Evolutionary conservation across 352 stramenopile species (phyloP), one percentile per base, ranked within the genome.

Genomic region (Plasmopara viticola): DNA sequence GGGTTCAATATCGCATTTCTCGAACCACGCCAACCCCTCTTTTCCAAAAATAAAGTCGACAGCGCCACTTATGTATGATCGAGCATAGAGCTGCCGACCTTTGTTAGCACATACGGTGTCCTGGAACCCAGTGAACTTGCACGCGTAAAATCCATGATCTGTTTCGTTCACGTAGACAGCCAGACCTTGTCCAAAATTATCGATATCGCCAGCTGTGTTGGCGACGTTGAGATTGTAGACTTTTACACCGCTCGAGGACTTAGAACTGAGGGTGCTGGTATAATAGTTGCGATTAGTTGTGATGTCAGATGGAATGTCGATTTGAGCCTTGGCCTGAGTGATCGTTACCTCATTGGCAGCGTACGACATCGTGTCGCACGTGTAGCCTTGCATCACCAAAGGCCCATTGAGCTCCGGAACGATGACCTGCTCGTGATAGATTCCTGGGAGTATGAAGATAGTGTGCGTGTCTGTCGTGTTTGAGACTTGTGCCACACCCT

Each of bases 221-320:
- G 54, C 54, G n/a, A 56, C 18, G 41, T 61, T 61, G 18, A 61
- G 6, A 40, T 61, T 61, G 41, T 61, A 61, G 3, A 47, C 42
- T 41, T 43, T 57, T 29, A 57, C 40, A 10, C 49, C 49, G 15
- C 48, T 55, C 6, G 12, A 25, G 9, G 48, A 55, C 30, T 48
- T 55, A 29, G 47, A 37, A 6, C 30, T 14, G 18, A 57, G 5
- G 0, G 39, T 54, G 12, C 13, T 54, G 2, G 29, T 48, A 14
- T 18, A 13, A 17, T 31, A 40, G 15, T 54, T 54, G 10, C 39
- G 48, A n/a, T 37, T 41, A 5, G 17, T 17, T 15, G 13, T 20
- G 8, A 33, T 34, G 2, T 42, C 15, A 2, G 39, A n/a, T 12
- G 47, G 37, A 6, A 53, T 7, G 13, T 54, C 37, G 12, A 14